Conservation (phyloP, 1,284 basidiomycete species). For the Heterobasidion parviporum region DNA sequence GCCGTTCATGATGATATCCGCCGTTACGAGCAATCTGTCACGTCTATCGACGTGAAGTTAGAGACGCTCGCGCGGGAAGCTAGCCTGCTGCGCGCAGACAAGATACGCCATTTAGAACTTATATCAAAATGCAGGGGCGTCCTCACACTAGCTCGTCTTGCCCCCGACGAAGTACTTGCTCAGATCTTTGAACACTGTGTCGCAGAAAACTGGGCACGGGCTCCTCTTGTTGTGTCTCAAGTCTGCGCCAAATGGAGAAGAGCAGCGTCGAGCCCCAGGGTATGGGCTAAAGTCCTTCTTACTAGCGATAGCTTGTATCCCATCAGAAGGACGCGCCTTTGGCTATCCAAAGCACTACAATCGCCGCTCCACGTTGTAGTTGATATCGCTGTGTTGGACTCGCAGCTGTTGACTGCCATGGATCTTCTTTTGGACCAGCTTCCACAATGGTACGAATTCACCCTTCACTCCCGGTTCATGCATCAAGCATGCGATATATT, state of each 20-base stretch:
- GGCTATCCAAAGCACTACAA: conserved; percentile 38
- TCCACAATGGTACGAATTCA: conserved; percentile 36
- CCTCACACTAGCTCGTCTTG: conserved; percentile 45
- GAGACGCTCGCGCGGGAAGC: conserved; percentile 30
- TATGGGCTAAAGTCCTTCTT: conserved; percentile 53
- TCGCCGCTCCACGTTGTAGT: conserved; percentile 37
- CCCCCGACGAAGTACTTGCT: conserved; percentile 49
- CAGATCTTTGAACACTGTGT: conserved; percentile 45
- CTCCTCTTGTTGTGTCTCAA: conserved; percentile 47
- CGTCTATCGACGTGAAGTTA: conserved; percentile 33
- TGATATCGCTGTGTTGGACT: conserved; percentile 15
- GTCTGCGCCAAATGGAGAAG: conserved; percentile 55
- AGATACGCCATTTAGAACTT: conserved; percentile 28
- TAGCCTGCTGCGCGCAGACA: conserved; percentile 35
- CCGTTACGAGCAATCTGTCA: conserved; percentile 32
- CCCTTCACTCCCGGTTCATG: conserved; percentile 29
- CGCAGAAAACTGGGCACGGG: conserved; percentile 42
- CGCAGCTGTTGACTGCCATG: conserved; percentile 25
- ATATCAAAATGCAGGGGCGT: conserved; percentile 38
- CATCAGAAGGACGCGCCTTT: conserved; percentile 34
- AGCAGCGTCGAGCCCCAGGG: conserved; percentile 38
- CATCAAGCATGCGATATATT: conserved; percentile 31
- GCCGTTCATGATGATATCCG: conserved; percentile 25
- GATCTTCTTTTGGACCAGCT: conserved; percentile 30
- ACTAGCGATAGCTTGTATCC: conserved; percentile 38